phyloP scores from a whole-genome alignment of 2,329 filamentous ascomycete genomes.

The Ceratocystis ficicola region DNA sequence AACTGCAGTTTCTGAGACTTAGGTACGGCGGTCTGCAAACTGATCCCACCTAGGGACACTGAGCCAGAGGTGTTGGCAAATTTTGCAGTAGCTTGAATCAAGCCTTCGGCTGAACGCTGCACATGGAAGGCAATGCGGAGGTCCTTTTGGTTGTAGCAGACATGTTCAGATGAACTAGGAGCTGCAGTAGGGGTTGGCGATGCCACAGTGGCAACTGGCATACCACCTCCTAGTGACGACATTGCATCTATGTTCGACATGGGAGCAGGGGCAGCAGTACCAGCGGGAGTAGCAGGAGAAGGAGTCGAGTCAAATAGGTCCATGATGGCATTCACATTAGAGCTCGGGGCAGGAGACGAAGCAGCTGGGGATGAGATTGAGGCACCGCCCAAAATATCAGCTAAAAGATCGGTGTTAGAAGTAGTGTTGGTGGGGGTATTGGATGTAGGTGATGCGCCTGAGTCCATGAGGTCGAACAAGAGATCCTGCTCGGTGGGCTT shows the following conservation, averaged over 20 bases:
- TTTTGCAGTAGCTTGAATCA: constrained; percentile 67
- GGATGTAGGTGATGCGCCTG: constrained; percentile 35
- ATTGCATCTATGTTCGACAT: constrained; percentile 39
- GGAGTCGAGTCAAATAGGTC: constrained; percentile 59
- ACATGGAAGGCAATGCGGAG: constrained; percentile 70
- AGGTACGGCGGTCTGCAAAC: constrained; percentile 85
- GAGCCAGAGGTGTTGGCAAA: constrained; percentile 68
- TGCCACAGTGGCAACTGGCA: constrained; percentile 16
- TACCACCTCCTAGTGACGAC: constrained; percentile 33
- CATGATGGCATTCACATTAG: constrained; percentile 66
- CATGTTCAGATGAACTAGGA: constrained; percentile 43
- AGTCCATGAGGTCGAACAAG: constrained; percentile 79
- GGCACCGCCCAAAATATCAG: constrained; percentile 79
- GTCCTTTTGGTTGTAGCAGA: constrained; percentile 78
- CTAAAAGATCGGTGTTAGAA: constrained; percentile 75
- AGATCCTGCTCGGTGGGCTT: constrained; percentile 87
- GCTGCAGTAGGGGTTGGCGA: constrained; percentile 28
- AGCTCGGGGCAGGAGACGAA: constrained; percentile 39
- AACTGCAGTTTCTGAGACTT: constrained; percentile 92
- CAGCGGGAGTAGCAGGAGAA: constrained; percentile 26
- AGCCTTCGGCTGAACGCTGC: constrained; percentile 67
- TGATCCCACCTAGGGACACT: constrained; percentile 57
- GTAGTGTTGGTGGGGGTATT: constrained; percentile 32
- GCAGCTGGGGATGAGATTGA: constrained; percentile 34
- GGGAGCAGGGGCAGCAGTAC: constrained; percentile 31